Percentiles rank a stretch among this genome's conserved stretches.
phyloP scores from a whole-genome alignment of 1,139 yeast genomes.

The Candida neerlandica region DNA sequence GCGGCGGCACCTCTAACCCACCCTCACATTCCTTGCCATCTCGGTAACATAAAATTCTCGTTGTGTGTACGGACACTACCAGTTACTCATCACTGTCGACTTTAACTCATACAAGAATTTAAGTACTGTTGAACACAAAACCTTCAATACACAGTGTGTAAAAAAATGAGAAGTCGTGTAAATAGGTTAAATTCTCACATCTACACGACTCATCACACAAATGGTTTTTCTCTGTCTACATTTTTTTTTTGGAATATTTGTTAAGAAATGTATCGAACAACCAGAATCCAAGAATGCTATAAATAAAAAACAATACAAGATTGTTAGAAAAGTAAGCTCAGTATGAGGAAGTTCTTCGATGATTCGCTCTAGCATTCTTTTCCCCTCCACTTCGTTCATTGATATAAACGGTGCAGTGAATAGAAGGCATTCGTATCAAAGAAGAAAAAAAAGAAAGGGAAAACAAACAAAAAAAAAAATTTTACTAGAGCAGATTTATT shows the following conservation, averaged over 20 bases:
- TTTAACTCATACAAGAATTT: too few relatives aligned
- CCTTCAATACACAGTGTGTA: too few relatives aligned
- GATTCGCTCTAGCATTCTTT: slow-evolving; percentile 38
- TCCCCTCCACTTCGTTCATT: slow-evolving; percentile 54
- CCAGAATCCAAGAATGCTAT: slow-evolving; percentile 39
- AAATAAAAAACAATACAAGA: slow-evolving; percentile 17
- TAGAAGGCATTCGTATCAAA: slow-evolving; percentile 60
- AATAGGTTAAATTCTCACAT: not conserved
- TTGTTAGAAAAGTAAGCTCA: slow-evolving; percentile 23
- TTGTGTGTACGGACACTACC: too few relatives aligned
- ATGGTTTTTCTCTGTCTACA: not conserved
- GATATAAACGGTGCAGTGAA: slow-evolving; percentile 57
- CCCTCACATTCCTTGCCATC: too few relatives aligned
- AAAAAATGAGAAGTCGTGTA: too few relatives aligned
- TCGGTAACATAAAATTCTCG: too few relatives aligned
- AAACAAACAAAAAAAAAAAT: slow-evolving; percentile 8
- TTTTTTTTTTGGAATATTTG: not conserved
- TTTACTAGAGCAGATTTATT: not conserved
- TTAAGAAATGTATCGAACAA: slow-evolving; percentile 33
- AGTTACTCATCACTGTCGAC: too few relatives aligned
- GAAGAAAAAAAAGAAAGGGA: slow-evolving; percentile 18
- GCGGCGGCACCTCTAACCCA: too few relatives aligned
- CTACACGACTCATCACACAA: not conserved
- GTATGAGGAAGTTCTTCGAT: slow-evolving; percentile 45
- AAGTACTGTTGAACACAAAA: too few relatives aligned